phyloP scores from a whole-genome alignment of 106 monocot species.

The Dioscorea zingiberensis region DNA sequence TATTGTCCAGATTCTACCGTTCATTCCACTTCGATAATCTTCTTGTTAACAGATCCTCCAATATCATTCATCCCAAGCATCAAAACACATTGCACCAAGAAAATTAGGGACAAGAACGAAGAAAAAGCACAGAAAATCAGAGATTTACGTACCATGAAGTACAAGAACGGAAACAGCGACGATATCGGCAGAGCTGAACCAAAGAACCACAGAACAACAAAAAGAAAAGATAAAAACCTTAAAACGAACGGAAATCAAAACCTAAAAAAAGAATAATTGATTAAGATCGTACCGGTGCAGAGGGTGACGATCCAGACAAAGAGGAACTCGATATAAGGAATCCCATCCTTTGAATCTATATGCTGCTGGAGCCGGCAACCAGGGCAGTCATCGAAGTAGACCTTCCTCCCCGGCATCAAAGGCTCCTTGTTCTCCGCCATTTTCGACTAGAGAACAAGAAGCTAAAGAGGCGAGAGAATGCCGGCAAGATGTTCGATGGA shows the following conservation, averaged over 20 bases:
- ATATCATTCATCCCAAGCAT: too few species aligned
- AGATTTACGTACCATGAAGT: conserved; percentile 10
- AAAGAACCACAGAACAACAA: too few species aligned
- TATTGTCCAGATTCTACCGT: too few species aligned
- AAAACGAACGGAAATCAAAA: background rate
- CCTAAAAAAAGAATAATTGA: background rate
- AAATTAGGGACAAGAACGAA: too few species aligned
- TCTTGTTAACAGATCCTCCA: too few species aligned
- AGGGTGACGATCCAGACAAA: conserved; percentile 27
- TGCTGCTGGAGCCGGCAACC: conserved; percentile 12
- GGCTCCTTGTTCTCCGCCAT: conserved; percentile 4
- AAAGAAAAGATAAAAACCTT: background rate
- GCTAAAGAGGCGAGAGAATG: too few species aligned
- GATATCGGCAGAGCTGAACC: conserved; percentile 16
- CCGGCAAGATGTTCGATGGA: too few species aligned
- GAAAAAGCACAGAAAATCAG: too few species aligned
- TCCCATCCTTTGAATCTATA: conserved; percentile 2
- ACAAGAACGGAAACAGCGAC: conserved; percentile 12
- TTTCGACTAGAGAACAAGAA: too few species aligned
- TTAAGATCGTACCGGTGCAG: conserved; percentile 2
- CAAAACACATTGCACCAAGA: too few species aligned
- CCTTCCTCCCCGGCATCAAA: background rate
- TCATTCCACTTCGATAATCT: too few species aligned
- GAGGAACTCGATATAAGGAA: conserved; percentile 18
- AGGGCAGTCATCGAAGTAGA: conserved; percentile 17